Percentiles rank a stretch among this genome's conserved stretches.
These are phyloP conservation scores for Priceomyces carsonii DNA, from an alignment of 805 yeast genomes.

Conservation along the genomic window DNA sequence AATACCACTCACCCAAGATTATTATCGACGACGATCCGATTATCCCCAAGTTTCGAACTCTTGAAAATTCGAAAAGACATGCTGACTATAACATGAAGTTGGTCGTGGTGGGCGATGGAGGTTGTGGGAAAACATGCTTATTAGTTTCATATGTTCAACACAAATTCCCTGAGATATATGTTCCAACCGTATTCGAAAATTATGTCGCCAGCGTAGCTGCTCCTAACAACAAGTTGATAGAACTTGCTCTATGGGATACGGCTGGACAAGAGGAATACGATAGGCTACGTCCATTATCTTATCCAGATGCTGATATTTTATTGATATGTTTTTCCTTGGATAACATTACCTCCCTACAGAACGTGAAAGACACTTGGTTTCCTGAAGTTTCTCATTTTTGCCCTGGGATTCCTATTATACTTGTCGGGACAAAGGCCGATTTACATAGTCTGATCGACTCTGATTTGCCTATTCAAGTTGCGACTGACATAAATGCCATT, in stretches of 20 bases:
- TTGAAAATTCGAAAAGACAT: constrained; percentile 21
- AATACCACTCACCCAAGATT: constrained; percentile 23
- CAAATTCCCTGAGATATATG: constrained; percentile 68
- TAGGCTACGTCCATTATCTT: constrained; percentile 73
- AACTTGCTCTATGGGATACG: constrained; percentile 83
- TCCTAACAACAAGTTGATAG: constrained; percentile 75
- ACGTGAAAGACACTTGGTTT: constrained; percentile 79
- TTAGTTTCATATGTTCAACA: constrained; percentile 68
- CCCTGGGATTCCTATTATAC: constrained; percentile 70
- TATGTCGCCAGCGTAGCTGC: constrained; percentile 65
- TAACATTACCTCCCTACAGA: constrained; percentile 60
- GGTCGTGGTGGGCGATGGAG: constrained; percentile 88
- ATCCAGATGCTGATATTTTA: constrained; percentile 75
- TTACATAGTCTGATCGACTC: constrained; percentile 39
- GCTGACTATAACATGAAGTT: constrained; percentile 46
- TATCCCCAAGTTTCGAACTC: constrained; percentile 35
- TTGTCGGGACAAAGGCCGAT: constrained; percentile 86
- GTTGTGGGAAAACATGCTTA: constrained; percentile 86
- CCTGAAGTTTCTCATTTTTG: constrained; percentile 87
- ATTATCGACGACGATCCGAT: constrained; percentile 38
- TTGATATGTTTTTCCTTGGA: constrained; percentile 77
- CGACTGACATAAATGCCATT: constrained; percentile 63
- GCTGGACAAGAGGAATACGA: constrained; percentile 91
- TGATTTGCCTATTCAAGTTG: constrained; percentile 52
- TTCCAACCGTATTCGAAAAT: constrained; percentile 84